Conservation (phyloP, 2,329 filamentous ascomycete species). For the Leptographium radiaticola region DNA sequence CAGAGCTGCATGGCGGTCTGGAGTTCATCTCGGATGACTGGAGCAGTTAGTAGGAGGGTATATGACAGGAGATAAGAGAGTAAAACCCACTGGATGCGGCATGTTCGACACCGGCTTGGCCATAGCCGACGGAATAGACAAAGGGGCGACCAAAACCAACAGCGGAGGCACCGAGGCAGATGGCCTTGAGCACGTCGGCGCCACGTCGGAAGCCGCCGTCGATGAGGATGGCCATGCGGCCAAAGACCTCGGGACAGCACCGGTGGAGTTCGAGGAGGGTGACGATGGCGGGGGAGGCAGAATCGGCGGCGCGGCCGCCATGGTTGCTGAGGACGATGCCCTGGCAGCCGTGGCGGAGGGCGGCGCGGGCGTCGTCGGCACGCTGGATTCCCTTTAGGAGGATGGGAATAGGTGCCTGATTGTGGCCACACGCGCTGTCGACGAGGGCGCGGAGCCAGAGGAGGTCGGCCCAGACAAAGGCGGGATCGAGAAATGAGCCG, state of each 20-base stretch:
- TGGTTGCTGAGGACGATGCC: conserved; percentile 46
- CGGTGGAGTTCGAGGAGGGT: conserved; percentile 26
- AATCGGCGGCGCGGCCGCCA: conserved; percentile 42
- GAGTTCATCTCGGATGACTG: conserved; percentile 24
- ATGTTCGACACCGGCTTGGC: conserved; percentile 31
- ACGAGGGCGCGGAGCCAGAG: conserved; percentile 33
- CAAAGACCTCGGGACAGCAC: conserved; percentile 26
- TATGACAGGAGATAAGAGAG: not conserved
- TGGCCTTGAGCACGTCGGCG: conserved; percentile 28
- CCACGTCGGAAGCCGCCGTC: conserved; percentile 30
- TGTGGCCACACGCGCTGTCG: conserved; percentile 1
- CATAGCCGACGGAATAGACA: conserved; percentile 27
- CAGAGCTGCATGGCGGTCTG: conserved; percentile 24
- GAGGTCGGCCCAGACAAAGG: conserved; percentile 38
- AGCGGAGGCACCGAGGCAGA: conserved; percentile 27
- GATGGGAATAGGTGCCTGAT: conserved; percentile 19
- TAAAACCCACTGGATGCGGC: conserved; percentile 22
- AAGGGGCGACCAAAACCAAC: conserved; percentile 34
- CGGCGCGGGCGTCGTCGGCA: conserved; percentile 38
- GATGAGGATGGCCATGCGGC: conserved; percentile 23
- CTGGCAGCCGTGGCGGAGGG: conserved; percentile 34
- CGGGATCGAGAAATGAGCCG: conserved; percentile 33
- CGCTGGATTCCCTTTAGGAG: conserved; percentile 44
- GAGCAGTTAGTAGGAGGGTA: not conserved
- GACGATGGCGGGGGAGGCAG: conserved; percentile 25